phyloP scores from a whole-genome alignment of 2,329 filamentous ascomycete species.

The Aspergillus hortae region DNA sequence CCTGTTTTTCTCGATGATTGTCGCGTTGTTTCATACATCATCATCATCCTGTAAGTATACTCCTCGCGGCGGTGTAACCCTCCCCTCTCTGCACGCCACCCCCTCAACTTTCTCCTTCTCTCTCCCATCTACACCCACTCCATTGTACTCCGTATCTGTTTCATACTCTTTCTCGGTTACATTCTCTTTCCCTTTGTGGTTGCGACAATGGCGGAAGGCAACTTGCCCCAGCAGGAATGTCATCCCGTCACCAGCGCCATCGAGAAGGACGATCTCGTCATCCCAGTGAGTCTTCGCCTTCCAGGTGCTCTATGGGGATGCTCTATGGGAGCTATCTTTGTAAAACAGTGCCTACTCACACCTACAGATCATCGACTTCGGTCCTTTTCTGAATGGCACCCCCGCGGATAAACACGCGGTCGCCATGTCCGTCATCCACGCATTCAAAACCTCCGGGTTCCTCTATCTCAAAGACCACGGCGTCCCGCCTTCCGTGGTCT shows the following conservation, averaged over 20 bases:
- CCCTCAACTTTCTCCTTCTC: not conserved
- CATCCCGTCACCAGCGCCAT: slow-evolving; percentile 31
- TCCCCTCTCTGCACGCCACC: not conserved
- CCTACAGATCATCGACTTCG: slow-evolving; percentile 72
- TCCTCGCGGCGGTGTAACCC: not conserved
- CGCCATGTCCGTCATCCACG: slow-evolving; percentile 69
- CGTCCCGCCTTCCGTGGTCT: slow-evolving; percentile 58
- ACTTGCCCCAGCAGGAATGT: slow-evolving; percentile 16
- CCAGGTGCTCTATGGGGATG: no score
- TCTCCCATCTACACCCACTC: not conserved
- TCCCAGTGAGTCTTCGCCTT: slow-evolving; percentile 31
- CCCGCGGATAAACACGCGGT: slow-evolving; percentile 59
- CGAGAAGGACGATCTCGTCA: slow-evolving; percentile 42
- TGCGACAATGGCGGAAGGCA: slow-evolving; percentile 13
- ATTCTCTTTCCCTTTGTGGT: no score
- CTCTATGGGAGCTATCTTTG: no score
- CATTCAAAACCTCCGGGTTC: slow-evolving; percentile 84
- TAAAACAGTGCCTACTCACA: not conserved
- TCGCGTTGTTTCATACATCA: not conserved
- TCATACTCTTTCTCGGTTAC: no score
- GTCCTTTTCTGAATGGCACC: slow-evolving; percentile 63
- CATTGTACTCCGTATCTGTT: not conserved
- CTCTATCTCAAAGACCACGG: slow-evolving; percentile 81
- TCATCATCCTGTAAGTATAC: not conserved
- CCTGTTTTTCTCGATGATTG: no score